Base-by-base conservation (phyloP, 768 basidiomycete genomes). In the Boletus tylopilopsis region DNA sequence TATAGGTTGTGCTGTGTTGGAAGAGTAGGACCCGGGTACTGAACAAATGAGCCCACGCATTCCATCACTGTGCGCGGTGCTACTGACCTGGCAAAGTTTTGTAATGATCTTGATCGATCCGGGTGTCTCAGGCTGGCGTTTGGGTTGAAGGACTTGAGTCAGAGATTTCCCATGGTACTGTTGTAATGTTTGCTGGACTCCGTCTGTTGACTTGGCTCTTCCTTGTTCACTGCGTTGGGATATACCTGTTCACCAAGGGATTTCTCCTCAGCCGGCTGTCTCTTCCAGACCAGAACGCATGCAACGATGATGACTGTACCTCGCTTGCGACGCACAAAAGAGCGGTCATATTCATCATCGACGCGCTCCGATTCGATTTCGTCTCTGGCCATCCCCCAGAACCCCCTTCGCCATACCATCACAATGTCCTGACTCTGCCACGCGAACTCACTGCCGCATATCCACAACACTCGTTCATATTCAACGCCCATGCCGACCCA, bases 301-400 rank as follows among this genome's bases (percentile, higher is more conserved):
- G 86, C 81, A 11, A 77, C 86, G n/a, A 77, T 76, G 9, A 70
- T 84, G 8, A 61, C 67, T 19, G 51, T 7, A 44, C 50, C 15
- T 59, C 56, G 5, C 55, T 69, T 6, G 76, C 83, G 1, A 90
- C 87, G 1, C 89, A 94, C 73, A 77, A 78, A 53, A 83, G 88
- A 56, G 88, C 90, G 6, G 76, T 98, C 23, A 51, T 96, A 34
- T 76, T 99, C 54, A 79, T 98, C 46, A 89, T 99, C 57, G 96
- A 98, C 67, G 79, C 95, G 0, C 75, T 99, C 21, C 87, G 96
- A 3, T 94, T 93, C 61, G 95, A 99, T 70, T 98, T 98, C 65
- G 70, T 98, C 38, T 78, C 90, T 0, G 82, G 86, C 2, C 63
- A 85, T 47, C 82, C 87, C 0, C 61, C 66, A 0, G 60, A 70